These are phyloP conservation scores for Pseudopyricularia javanii DNA, from an alignment of 2,329 filamentous ascomycete species.

Conservation along the genomic window DNA sequence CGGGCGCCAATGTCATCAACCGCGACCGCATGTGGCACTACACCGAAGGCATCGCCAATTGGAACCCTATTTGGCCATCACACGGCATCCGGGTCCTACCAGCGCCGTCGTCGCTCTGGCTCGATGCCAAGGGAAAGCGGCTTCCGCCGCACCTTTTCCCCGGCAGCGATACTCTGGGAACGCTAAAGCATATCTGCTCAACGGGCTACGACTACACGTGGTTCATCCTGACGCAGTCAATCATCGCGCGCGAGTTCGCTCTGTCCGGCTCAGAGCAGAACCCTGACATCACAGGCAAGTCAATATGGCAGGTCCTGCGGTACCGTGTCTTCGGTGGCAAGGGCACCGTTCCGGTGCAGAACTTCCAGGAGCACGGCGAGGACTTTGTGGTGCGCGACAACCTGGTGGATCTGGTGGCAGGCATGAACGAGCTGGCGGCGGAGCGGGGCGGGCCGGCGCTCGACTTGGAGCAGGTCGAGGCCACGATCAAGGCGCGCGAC, in stretches of 20 bases:
- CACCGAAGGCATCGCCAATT: slow-evolving; percentile 49
- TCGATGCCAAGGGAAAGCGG: slow-evolving; percentile 46
- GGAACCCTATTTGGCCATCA: slow-evolving; percentile 47
- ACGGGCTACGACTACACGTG: slow-evolving; percentile 52
- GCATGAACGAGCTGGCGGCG: slow-evolving; percentile 44
- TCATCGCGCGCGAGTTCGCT: slow-evolving; percentile 49
- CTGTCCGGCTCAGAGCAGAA: slow-evolving; percentile 54
- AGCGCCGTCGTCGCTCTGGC: slow-evolving; percentile 49
- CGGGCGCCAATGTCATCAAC: slow-evolving; percentile 44
- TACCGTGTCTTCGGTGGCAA: slow-evolving; percentile 36
- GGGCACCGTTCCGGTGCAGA: slow-evolving; percentile 41
- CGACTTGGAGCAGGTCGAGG: slow-evolving; percentile 27
- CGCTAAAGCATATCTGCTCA: slow-evolving; percentile 44
- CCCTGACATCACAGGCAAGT: slow-evolving; percentile 46
- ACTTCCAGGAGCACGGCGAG: slow-evolving; percentile 43
- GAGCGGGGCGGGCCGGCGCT: slow-evolving; percentile 33
- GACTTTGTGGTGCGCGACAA: slow-evolving; percentile 48
- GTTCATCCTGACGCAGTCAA: slow-evolving; percentile 47
- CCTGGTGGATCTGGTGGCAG: slow-evolving; percentile 39
- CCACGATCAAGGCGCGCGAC: slow-evolving; percentile 39
- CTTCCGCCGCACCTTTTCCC: slow-evolving; percentile 44
- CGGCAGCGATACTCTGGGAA: slow-evolving; percentile 43
- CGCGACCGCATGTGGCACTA: slow-evolving; percentile 57
- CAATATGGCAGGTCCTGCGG: slow-evolving; percentile 36
- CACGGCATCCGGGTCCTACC: slow-evolving; percentile 51